Evolutionary conservation across 768 basidiomycete genomes (phyloP), one percentile per base, ranked within the genome.

Genomic region (Leucogyrophana mollusca): DNA sequence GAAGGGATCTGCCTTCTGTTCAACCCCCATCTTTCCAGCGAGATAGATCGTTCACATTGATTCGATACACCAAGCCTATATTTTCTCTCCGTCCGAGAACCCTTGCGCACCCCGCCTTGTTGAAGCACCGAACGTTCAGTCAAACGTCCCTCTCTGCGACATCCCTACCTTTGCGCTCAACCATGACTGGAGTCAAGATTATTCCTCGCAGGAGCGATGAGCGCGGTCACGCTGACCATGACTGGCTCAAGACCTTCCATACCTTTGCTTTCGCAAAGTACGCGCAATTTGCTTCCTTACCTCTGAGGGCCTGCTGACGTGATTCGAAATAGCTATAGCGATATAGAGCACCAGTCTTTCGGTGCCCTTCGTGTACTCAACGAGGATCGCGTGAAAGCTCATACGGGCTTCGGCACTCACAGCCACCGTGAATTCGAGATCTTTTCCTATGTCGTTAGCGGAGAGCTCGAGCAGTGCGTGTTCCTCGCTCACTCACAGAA

Each of bases 321-420:
- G 5, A 9, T 27, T 23, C 36, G 10, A 38, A 34, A 30, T 25
- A 83, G 78, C 56, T 95, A 92, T 60, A 73, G 80, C 33, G 83
- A 86, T 37, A 52, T 59, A 7, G 43, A 68, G 1, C 82, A 83
- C 52, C 72, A 80, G 36, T 66, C 71, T 2, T 94, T 81, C 53
- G 90, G 94, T 2, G 56, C 80, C 13, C 78, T 97, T 1, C 80
- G 94, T 8, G 90, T 97, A 27, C 85, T 97, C 65, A 96, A 96
- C 68, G 94, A 96, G 65, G 91, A 93, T 56, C 83, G 90, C n/a
- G 88, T 94, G 33, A 77, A 75, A 4, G 69, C 86, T 5, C 57
- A 67, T 14, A 84, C 80, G 14, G 95, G 95, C 0, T 97, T 97
- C 53, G 92, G 90, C 2, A 86, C 83, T 0, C 90, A 94, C 65